phyloP scores from a whole-genome alignment of 179 eudicot species.

The Nepenthes alata region DNA sequence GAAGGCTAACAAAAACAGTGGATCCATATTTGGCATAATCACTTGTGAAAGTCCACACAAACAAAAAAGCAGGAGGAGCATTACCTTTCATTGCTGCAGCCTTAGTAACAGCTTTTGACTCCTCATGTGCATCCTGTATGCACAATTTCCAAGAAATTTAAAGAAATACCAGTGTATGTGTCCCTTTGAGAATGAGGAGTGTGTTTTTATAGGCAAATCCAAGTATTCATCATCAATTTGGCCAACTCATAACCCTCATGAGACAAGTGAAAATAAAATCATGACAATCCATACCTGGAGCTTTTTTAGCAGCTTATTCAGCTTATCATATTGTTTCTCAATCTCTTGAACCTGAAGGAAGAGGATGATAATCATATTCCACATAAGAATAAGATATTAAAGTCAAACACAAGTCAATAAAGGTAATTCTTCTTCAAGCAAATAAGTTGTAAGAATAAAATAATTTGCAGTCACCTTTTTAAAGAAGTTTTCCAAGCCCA shows the following conservation, averaged over 20 bases:
- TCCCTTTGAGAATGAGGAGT: not conserved
- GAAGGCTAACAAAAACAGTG: too few relatives aligned
- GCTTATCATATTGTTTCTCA: conserved; percentile 74
- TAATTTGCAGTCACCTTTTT: conserved; percentile 40
- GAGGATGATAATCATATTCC: conserved; percentile 3
- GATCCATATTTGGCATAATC: too few relatives aligned
- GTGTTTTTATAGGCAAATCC: not conserved
- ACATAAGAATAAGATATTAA: conserved; percentile 1
- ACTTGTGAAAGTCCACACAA: too few relatives aligned
- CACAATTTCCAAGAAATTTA: not conserved
- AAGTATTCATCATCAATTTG: not conserved
- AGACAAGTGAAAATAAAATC: not conserved
- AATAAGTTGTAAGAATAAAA: not conserved
- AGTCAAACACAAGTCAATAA: not conserved
- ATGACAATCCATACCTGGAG: conserved; percentile 50
- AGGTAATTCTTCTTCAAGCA: not conserved
- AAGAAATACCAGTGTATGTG: not conserved
- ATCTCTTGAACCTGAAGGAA: conserved; percentile 67
- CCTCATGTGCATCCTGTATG: conserved; percentile 81
- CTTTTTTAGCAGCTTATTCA: conserved; percentile 52
- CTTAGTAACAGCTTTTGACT: conserved; percentile 80
- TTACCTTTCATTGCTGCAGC: conserved; percentile 95
- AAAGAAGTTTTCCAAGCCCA: conserved; percentile 63
- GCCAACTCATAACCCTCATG: not conserved
- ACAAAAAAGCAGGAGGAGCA: not conserved